Base-by-base conservation (phyloP, 139 green algal genomes). In the Zygnema cylindricum region DNA sequence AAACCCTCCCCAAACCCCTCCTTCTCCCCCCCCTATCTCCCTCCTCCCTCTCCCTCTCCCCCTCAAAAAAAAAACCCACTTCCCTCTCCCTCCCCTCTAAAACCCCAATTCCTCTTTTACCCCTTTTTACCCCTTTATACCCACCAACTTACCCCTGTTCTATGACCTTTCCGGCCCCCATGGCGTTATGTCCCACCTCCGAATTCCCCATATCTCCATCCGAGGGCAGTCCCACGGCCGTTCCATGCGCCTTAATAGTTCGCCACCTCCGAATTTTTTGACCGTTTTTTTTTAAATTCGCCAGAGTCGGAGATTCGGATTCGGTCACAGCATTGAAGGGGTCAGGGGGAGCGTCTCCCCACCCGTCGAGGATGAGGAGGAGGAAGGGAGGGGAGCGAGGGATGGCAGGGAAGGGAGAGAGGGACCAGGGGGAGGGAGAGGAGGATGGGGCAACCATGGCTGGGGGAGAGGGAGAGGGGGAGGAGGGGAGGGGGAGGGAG, bases 181-280 rank as follows among this genome's bases (percentile, higher is more conserved):
- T 93, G 7, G 97, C 97, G 91, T 99, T 99, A 95, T 99, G 97
- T 1, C 97, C 97, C 0, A 98, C 96, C 79, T 95, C 85, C 21
- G 25, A 94, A 93, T 98, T 98, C 41, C 96, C 96, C 97, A 99
- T 99, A 90, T 99, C 97, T 1, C 92, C 95, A 69, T 98, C 95
- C 39, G 82, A 95, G 54, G 97, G 97, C 71, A 99, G 95, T 1
- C 97, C 97, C 30, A 99, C 97, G 0, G 96, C 96, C 0, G 88
- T 96, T 43, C 97, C 97, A 88, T 99, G 97, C 0, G 97, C 97
- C 57, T 79, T 95, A 92, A 99, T 90, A 2, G 90, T 93, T 36
- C 95, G 89, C 90, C 93, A 98, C 25, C 79, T 22, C 30, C 81
- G 32, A 3, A 78, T 77, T 11, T 30, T n/a, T 22, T 36, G 25